These are phyloP conservation scores for Furcasterigmium sp. DNA, from an alignment of 2,329 filamentous ascomycete species.

Conservation along the genomic window DNA sequence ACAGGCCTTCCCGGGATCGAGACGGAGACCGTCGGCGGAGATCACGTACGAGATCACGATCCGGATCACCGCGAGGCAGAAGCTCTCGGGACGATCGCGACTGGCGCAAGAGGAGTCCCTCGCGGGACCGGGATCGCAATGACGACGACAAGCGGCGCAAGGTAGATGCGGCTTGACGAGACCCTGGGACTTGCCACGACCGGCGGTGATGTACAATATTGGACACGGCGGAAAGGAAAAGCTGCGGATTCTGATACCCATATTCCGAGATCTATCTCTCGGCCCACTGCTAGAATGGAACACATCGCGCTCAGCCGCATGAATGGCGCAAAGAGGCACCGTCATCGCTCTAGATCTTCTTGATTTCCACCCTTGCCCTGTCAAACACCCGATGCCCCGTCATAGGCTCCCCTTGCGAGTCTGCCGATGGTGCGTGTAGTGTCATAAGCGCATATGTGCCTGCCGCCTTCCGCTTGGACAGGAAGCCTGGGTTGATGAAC, in stretches of 20 bases:
- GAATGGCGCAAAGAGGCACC: not conserved
- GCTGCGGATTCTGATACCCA: conserved; percentile 12
- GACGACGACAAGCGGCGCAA: conserved; percentile 53
- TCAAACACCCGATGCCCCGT: conserved; percentile 75
- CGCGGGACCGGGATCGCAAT: conserved; percentile 47
- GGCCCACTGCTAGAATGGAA: conserved; percentile 1
- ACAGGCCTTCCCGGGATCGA: conserved; percentile 13
- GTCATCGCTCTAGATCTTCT: conserved; percentile 66
- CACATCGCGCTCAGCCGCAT: no score
- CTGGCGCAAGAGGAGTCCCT: conserved; percentile 53
- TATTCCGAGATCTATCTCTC: conserved; percentile 5
- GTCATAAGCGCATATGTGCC: conserved; percentile 83
- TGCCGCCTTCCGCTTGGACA: conserved; percentile 78
- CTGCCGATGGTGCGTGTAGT: conserved; percentile 59
- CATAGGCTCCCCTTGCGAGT: conserved; percentile 54
- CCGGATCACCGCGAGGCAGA: conserved; percentile 42
- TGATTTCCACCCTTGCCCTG: conserved; percentile 80
- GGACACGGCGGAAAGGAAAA: no score
- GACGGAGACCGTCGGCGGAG: conserved; percentile 26
- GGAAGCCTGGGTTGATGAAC: conserved; percentile 81
- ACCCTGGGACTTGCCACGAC: conserved; percentile 11
- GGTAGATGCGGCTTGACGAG: conserved; percentile 37
- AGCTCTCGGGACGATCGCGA: conserved; percentile 37
- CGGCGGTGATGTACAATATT: conserved; percentile 5
- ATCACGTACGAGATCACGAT: conserved; percentile 49